Evolutionary conservation across 108 stramenopile genomes (phyloP).

Genomic region (Cyclotella distinguenda): DNA sequence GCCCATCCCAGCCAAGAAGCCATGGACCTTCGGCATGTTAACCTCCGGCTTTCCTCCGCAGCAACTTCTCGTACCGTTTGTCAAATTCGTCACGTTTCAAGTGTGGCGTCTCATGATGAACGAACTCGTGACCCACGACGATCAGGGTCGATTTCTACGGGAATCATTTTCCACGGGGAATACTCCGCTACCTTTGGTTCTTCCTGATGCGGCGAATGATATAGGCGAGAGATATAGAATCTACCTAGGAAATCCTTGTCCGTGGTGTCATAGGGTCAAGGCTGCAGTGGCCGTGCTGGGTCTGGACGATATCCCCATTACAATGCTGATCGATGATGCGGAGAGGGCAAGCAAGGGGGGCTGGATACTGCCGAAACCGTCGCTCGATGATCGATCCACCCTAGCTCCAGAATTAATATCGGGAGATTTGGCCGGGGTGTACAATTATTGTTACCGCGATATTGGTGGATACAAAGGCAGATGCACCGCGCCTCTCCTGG

Average conservation of each 20-base stretch:
- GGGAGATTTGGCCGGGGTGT: constrained; percentile 49
- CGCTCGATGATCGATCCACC: background rate
- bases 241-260: constrained; percentile 92
- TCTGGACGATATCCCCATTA: constrained; percentile 57
- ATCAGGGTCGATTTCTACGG: constrained; percentile 44
- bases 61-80: constrained; percentile 48
- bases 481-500: constrained; percentile 87
- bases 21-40: constrained; percentile 49
- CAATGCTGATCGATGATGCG: constrained; percentile 72
- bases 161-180: constrained; percentile 53
- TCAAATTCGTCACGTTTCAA: constrained; percentile 52
- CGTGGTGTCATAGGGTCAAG: constrained; percentile 66
- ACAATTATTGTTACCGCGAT: constrained; percentile 54
- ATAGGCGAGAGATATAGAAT: constrained; percentile 75
- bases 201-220: too few species aligned
- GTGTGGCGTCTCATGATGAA: constrained; percentile 55
- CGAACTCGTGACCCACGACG: constrained; percentile 48
- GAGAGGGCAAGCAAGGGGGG: constrained; percentile 83
- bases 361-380: constrained; percentile 66
- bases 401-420: constrained; percentile 32
- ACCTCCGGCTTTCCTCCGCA: constrained; percentile 54
- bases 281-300: constrained; percentile 56
- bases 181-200: constrained; percentile 30
- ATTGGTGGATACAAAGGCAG: constrained; percentile 63
- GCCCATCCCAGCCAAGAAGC: constrained; percentile 27